These are phyloP conservation scores for Lodderomyces pseudojiufengensis DNA, from an alignment of 1,139 yeast species.

Conservation along the genomic window DNA sequence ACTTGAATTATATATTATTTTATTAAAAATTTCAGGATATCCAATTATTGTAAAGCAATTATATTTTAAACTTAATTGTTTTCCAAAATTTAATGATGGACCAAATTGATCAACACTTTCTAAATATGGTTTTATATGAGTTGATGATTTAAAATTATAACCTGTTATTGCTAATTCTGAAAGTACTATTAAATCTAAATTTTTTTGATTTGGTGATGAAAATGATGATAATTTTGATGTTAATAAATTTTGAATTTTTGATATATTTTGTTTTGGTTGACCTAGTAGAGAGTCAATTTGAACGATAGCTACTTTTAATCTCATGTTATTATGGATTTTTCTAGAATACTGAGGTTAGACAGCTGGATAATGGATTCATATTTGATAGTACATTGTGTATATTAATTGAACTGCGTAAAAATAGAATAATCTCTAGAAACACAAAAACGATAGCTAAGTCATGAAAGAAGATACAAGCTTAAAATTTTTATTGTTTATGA, in stretches of 20 bases:
- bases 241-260: constrained; percentile 43
- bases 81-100: constrained; percentile 55
- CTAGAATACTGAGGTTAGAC: no score
- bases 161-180: constrained; percentile 90
- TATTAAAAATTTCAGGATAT: constrained; percentile 57
- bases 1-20: constrained; percentile 64
- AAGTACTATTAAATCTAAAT: constrained; percentile 65
- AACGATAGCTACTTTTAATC: constrained; percentile 54
- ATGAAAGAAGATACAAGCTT: no score
- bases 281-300: constrained; percentile 71
- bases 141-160: constrained; percentile 56
- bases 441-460: no score
- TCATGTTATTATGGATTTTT: constrained; percentile 21
- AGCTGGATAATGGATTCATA: no score
- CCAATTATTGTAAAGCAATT: constrained; percentile 76
- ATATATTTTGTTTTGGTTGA: constrained; percentile 50
- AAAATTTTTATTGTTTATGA: no score
- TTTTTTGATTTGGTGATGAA: no score
- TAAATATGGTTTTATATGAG: constrained; percentile 58
- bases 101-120: constrained; percentile 41
- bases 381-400: no score
- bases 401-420: no score
- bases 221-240: constrained; percentile 11
- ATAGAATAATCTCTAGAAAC: no score
- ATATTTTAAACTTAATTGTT: constrained; percentile 44